These are phyloP conservation scores for Cymbidium sinense DNA, from an alignment of 106 monocot genomes.

Conservation along the genomic window DNA sequence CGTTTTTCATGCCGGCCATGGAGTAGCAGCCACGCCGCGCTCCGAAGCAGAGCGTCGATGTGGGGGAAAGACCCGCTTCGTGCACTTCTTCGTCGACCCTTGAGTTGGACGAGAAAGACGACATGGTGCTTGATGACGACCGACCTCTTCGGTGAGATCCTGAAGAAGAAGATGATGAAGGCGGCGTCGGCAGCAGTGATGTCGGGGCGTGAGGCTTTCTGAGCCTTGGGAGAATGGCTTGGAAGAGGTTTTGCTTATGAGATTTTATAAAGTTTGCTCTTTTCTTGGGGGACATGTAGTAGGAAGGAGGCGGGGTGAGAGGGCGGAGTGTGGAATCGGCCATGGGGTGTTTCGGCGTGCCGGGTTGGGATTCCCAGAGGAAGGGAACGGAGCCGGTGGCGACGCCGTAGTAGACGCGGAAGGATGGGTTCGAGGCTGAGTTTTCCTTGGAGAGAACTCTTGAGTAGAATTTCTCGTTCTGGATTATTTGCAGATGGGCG, in stretches of 20 bases:
- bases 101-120: conserved; percentile 4
- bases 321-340: conserved; percentile 24
- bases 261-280: background rate
- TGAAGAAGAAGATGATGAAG: background rate
- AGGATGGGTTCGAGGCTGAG: conserved; percentile 26
- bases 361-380: conserved; percentile 69
- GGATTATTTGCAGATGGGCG: conserved; percentile 11
- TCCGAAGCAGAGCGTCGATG: conserved; percentile 5
- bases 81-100: conserved; percentile 3
- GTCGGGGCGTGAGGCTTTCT: conserved; percentile 2
- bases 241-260: conserved; percentile 1
- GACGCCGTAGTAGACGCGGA: conserved; percentile 49
- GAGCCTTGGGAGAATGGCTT: conserved; percentile 11
- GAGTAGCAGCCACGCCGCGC: background rate
- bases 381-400: conserved; percentile 57
- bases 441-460: conserved; percentile 32
- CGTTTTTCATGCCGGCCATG: background rate
- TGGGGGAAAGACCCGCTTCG: conserved; percentile 9
- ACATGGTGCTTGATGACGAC: background rate
- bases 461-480: conserved; percentile 31
- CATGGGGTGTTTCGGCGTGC: conserved; percentile 42
- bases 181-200: background rate
- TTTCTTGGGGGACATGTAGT: conserved; percentile 12
- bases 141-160: background rate
- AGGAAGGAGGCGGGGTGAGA: conserved; percentile 67